Base-by-base conservation (phyloP, 1,139 yeast genomes). In the Neolecta irregularis region DNA sequence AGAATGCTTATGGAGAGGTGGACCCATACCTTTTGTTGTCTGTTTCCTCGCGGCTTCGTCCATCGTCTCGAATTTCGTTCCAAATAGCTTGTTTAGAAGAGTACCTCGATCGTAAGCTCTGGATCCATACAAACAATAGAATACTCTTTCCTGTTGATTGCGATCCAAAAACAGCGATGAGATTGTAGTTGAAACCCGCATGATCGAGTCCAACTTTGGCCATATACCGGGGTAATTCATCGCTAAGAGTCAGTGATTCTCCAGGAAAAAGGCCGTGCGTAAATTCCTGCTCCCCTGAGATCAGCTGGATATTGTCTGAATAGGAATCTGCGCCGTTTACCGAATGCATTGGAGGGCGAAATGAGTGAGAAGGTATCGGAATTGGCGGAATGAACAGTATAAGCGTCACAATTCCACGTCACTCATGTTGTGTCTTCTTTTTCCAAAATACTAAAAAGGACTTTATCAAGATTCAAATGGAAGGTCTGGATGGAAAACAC, bases 21-120 rank as follows among this genome's bases (percentile, higher is more conserved):
- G 59, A 95, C 94, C 83, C 44, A 81, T 83, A 22, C 98, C 98
- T 53, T 81, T 83, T 5, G 98, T 88, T 17, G 98, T 88, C 41
- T 61, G 66, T 51, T 77, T 88, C 47, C 85, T 88, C 46, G 78
- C 67, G 18, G 66, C 56, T 43, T 83, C 95, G 55, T 81, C 79
- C 98, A 88, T 88, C 24, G 85, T 93, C 49, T 80, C 93, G 53
- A 88, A 88, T 36, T 66, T 60, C 7, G 98, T 88, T 44, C 78
- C 77, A 59, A 91, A 91, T 37, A 88, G 60, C 32, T 71, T 69
- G 56, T 88, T 88, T 51, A 88, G 65, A 42, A 88, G 64, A 0
- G 98, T 88, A 13, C 38, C 38, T 35, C 15, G 12, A 16, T 23
- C 21, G 15, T 8, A 19, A 12, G 12, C 35, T 34, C 19, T 5